These are phyloP conservation scores for Pezicula rhizophila DNA, from an alignment of 2,329 filamentous ascomycete species.

Conservation along the genomic window DNA sequence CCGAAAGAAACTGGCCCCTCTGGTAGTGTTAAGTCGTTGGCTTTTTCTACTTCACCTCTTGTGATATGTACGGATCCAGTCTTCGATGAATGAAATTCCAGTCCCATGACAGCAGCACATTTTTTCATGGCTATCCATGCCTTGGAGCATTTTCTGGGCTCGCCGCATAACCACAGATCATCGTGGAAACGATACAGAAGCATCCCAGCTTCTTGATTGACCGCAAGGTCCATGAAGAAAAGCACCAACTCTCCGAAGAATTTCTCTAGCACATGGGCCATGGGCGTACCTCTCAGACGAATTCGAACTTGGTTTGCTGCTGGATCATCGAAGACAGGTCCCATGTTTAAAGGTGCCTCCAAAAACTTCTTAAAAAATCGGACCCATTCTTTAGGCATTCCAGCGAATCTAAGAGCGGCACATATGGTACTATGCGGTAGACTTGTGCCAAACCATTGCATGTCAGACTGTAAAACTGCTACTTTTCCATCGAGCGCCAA, in stretches of 20 bases:
- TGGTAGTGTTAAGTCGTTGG: slow-evolving; percentile 31
- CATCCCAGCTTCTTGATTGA: slow-evolving; percentile 51
- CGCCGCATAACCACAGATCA: slow-evolving; percentile 60
- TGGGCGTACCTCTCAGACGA: slow-evolving; percentile 51
- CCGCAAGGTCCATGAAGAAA: slow-evolving; percentile 58
- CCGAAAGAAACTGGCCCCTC: slow-evolving; percentile 48
- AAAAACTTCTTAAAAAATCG: slow-evolving; percentile 54
- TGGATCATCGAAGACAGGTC: slow-evolving; percentile 18
- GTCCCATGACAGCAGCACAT: slow-evolving; percentile 48
- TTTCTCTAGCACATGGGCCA: slow-evolving; percentile 52
- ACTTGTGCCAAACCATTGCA: slow-evolving; percentile 49
- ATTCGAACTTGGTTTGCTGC: slow-evolving; percentile 22
- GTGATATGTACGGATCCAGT: slow-evolving; percentile 42
- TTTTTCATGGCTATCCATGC: slow-evolving; percentile 52
- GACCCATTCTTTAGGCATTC: slow-evolving; percentile 49
- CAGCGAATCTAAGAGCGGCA: slow-evolving; percentile 49
- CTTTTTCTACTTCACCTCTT: slow-evolving; percentile 3
- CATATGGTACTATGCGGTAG: slow-evolving; percentile 54
- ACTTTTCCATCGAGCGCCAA: slow-evolving; percentile 40
- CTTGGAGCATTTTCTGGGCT: slow-evolving; percentile 42
- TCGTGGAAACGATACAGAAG: slow-evolving; percentile 56
- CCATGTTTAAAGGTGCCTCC: slow-evolving; percentile 51
- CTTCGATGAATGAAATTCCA: slow-evolving; percentile 51
- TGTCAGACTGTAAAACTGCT: slow-evolving; percentile 49
- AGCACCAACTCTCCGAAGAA: slow-evolving; percentile 52